Evolutionary conservation across 1,284 basidiomycete genomes (phyloP).

Genomic region (Leccinum pachyderme): DNA sequence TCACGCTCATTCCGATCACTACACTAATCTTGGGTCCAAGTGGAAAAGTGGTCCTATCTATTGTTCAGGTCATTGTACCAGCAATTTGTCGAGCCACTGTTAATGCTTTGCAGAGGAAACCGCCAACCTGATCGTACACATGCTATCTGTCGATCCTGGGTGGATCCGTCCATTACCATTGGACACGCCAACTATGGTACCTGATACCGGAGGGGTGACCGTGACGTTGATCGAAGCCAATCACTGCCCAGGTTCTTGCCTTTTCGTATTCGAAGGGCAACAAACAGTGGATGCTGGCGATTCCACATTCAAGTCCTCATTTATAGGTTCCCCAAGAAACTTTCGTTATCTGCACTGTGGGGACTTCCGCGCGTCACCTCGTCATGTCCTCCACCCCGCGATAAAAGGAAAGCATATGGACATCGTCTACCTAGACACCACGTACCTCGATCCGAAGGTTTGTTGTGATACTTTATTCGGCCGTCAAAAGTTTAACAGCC

Average conservation of each 20-base stretch:
- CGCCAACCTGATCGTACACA: constrained; percentile 86
- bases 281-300: constrained; percentile 90
- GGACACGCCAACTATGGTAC: constrained; percentile 72
- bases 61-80: constrained; percentile 59
- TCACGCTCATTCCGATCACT: constrained; percentile 94
- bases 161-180: constrained; percentile 88
- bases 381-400: constrained; percentile 79
- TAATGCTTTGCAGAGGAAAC: constrained; percentile 52
- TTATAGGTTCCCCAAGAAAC: constrained; percentile 63
- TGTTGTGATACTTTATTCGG: constrained; percentile 6
- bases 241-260: constrained; percentile 92
- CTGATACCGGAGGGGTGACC: constrained; percentile 80
- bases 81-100: not conserved
- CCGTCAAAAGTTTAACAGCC: constrained; percentile 1
- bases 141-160: constrained; percentile 82
- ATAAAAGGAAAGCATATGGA: constrained; percentile 81
- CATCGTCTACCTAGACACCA: constrained; percentile 93
- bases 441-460: constrained; percentile 89
- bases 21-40: constrained; percentile 82
- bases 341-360: constrained; percentile 97
- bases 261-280: constrained; percentile 91
- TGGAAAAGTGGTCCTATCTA: constrained; percentile 95
- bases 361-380: constrained; percentile 87
- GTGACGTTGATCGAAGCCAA: constrained; percentile 98
- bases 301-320: constrained; percentile 67